These are phyloP conservation scores for Daphne laureola DNA, from an alignment of 441 rosid genomes.

Conservation along the genomic window DNA sequence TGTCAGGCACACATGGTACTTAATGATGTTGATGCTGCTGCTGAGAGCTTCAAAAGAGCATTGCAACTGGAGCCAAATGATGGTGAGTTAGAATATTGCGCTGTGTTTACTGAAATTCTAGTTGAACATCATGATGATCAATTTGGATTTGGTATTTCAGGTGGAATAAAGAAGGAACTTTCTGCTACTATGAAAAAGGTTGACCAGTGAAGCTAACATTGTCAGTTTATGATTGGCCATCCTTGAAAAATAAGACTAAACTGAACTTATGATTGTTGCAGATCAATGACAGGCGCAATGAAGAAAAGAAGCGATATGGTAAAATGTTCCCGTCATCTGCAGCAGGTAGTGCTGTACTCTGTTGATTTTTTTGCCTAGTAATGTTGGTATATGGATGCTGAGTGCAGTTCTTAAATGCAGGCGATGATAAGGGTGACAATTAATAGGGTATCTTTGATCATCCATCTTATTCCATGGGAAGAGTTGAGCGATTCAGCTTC, in stretches of 20 bases:
- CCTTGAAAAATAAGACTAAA: neutral
- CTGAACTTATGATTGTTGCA: conserved; percentile 17
- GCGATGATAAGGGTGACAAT: conserved; percentile 11
- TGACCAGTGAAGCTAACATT: conserved; percentile 12
- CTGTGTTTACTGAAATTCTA: neutral
- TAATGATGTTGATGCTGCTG: conserved; percentile 83
- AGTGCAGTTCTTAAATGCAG: conserved; percentile 14
- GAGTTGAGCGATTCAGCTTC: conserved; percentile 22
- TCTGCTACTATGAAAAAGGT: conserved; percentile 83
- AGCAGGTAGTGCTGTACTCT: conserved; percentile 11
- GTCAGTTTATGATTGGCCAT: neutral
- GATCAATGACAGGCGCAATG: conserved; percentile 51
- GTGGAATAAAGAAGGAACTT: conserved; percentile 72
- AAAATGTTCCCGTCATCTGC: conserved; percentile 59
- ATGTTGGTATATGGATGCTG: neutral
- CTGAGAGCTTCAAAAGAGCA: conserved; percentile 86
- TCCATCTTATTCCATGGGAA: conserved; percentile 6
- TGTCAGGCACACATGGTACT: conserved; percentile 82
- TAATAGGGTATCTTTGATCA: conserved; percentile 11
- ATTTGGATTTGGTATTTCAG: conserved; percentile 33
- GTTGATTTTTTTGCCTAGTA: conserved; percentile 8
- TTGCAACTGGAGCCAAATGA: conserved; percentile 86
- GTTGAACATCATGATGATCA: neutral
- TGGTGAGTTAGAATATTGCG: conserved; percentile 30
- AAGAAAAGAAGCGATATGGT: conserved; percentile 59